These are phyloP conservation scores for Alternaria longipes DNA, from an alignment of 2,329 filamentous ascomycete genomes.

Conservation along the genomic window DNA sequence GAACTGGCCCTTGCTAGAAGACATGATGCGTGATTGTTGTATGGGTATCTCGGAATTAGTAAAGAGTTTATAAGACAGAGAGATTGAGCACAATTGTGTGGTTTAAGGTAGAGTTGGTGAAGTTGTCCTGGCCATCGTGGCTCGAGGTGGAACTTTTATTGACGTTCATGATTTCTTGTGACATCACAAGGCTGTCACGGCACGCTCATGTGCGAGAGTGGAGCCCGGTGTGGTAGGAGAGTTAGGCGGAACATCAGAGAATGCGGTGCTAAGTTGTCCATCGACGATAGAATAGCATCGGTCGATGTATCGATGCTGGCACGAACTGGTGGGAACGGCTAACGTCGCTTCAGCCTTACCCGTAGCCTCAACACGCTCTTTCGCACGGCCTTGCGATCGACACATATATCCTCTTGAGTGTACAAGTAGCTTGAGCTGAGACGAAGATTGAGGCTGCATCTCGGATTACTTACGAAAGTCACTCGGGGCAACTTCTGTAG, in stretches of 20 bases:
- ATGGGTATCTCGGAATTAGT: neutral
- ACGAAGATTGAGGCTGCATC: neutral
- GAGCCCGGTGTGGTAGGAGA: constrained; percentile 17
- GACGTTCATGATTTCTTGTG: constrained; percentile 29
- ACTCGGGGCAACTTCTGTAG: neutral
- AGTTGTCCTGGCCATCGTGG: neutral
- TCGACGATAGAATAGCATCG: constrained; percentile 10
- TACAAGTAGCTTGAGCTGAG: neutral
- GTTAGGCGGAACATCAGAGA: constrained; percentile 7
- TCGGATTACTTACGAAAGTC: neutral
- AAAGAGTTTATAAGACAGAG: neutral
- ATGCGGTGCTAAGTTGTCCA: neutral
- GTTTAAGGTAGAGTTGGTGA: neutral
- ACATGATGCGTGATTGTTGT: constrained; percentile 57
- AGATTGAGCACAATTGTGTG: neutral
- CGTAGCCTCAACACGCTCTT: neutral
- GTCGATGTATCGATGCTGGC: neutral
- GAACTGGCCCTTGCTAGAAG: constrained; percentile 48
- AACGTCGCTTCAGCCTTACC: constrained; percentile 18
- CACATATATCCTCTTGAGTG: neutral
- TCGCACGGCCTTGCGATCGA: constrained; percentile 9
- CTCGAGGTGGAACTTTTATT: constrained; percentile 23
- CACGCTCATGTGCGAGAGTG: constrained; percentile 23
- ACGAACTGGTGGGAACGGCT: constrained; percentile 16
- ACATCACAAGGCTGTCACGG: constrained; percentile 38